Percentiles rank a stretch among this genome's conserved stretches.
These are phyloP conservation scores for Cryptosporidium tyzzeri DNA, from an alignment of 169 alveolate genomes.

Conservation along the genomic window DNA sequence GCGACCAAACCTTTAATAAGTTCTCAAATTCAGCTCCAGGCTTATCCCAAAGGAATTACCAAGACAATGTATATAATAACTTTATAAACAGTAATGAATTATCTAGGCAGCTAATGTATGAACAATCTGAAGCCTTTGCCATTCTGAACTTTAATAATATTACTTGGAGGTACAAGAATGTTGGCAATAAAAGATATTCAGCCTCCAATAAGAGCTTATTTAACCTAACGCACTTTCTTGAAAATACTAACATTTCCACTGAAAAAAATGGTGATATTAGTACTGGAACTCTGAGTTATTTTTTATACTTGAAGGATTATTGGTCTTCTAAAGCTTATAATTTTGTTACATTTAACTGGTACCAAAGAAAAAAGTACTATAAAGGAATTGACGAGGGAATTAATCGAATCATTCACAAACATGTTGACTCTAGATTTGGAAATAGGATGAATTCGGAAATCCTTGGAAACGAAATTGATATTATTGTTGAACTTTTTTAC, in stretches of 20 bases:
- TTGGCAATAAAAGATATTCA: not conserved
- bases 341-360: slow-evolving; percentile 39
- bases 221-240: not conserved
- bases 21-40: not conserved
- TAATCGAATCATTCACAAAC: not conserved
- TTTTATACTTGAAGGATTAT: not conserved
- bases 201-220: not conserved
- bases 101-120: slow-evolving; percentile 19
- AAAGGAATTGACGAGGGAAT: slow-evolving; percentile 25
- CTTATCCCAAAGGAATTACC: not conserved
- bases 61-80: not conserved
- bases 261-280: not conserved
- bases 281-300: not conserved
- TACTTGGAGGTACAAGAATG: slow-evolving; percentile 24
- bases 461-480: slow-evolving; percentile 40
- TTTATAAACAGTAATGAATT: slow-evolving; percentile 40
- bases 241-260: not conserved
- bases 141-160: slow-evolving; percentile 17
- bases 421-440: not conserved
- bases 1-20: not conserved
- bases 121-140: slow-evolving; percentile 40
- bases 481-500: slow-evolving; percentile 36
- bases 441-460: slow-evolving; percentile 18
- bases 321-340: slow-evolving; percentile 4
- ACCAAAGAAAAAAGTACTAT: slow-evolving; percentile 9